phyloP scores from a whole-genome alignment of 1,139 yeast species.

The Saccharomycopsis crataegensis region DNA sequence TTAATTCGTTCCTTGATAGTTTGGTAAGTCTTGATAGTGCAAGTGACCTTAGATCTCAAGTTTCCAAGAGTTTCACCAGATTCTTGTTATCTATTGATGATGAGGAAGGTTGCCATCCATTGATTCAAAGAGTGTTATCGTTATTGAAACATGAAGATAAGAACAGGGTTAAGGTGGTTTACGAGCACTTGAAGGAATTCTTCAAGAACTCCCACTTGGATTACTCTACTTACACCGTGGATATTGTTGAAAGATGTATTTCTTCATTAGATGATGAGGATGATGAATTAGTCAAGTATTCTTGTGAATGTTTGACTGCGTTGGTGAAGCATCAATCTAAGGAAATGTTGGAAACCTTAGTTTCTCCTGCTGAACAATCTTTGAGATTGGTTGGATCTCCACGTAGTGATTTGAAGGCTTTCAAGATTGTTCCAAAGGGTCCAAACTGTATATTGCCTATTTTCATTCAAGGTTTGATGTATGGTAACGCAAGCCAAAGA shows the following conservation, averaged over 20 bases:
- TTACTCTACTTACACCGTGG: conserved; percentile 66
- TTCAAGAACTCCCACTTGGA: conserved; percentile 61
- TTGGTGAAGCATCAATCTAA: conserved; percentile 67
- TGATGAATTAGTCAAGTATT: conserved; percentile 53
- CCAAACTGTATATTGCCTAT: conserved; percentile 85
- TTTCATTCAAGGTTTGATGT: conserved; percentile 92
- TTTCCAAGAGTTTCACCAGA: conserved; percentile 55
- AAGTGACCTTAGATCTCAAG: conserved; percentile 23
- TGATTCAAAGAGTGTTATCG: conserved; percentile 73
- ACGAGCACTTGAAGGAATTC: conserved; percentile 63
- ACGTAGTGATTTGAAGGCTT: conserved; percentile 68
- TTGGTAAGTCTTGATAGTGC: conserved; percentile 36
- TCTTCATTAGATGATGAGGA: conserved; percentile 68
- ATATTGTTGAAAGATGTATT: conserved; percentile 67
- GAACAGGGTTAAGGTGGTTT: conserved; percentile 57
- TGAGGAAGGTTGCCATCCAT: conserved; percentile 78
- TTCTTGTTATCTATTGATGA: conserved; percentile 65
- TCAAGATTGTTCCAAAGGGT: conserved; percentile 68
- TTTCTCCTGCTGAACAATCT: conserved; percentile 71
- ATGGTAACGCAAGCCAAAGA: conserved; percentile 78
- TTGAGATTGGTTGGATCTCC: conserved; percentile 57
- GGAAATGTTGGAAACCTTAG: conserved; percentile 67
- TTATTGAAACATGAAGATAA: conserved; percentile 73
- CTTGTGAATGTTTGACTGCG: conserved; percentile 61
- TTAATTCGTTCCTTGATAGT: conserved; percentile 65